Evolutionary conservation across 202 grass and related monocot species (phyloP).

Genomic region (Schoenoplectus triqueter): DNA sequence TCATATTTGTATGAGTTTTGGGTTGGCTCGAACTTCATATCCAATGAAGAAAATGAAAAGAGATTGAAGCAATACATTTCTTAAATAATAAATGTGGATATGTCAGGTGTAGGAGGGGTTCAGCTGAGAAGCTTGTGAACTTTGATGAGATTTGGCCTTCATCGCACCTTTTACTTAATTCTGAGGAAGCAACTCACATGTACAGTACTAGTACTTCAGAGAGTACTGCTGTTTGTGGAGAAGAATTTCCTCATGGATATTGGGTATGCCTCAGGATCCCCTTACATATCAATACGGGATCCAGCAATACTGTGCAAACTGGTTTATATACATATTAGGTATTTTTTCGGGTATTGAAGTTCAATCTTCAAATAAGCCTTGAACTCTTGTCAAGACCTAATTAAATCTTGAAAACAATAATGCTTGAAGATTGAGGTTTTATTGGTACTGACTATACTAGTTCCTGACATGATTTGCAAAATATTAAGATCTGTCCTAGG

Average conservation of each 20-base stretch:
- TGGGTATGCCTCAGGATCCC: slow-evolving; percentile 58
- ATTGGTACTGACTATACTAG: neutral
- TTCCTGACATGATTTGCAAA: neutral
- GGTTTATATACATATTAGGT: slow-evolving; percentile 18
- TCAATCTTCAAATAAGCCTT: neutral
- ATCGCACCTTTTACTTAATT: slow-evolving; percentile 59
- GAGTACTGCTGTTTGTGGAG: slow-evolving; percentile 67
- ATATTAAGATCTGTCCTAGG: neutral
- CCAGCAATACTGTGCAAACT: neutral
- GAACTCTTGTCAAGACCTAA: slow-evolving; percentile 1
- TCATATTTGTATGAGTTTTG: neutral
- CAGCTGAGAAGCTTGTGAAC: slow-evolving; percentile 80
- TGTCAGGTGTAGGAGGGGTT: slow-evolving; percentile 84
- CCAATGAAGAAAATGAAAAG: no score
- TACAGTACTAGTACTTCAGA: slow-evolving; percentile 53
- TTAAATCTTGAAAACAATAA: neutral
- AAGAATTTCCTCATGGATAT: slow-evolving; percentile 82
- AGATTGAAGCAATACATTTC: neutral
- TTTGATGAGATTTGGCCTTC: slow-evolving; percentile 91
- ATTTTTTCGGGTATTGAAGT: slow-evolving; percentile 19
- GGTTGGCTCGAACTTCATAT: neutral
- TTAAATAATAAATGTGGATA: slow-evolving; percentile 20
- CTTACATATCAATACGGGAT: neutral
- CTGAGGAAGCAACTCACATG: slow-evolving; percentile 50
- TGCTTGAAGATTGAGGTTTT: neutral